Base-by-base conservation (phyloP, 768 basidiomycete genomes). In the Kwoniella botswanensis region DNA sequence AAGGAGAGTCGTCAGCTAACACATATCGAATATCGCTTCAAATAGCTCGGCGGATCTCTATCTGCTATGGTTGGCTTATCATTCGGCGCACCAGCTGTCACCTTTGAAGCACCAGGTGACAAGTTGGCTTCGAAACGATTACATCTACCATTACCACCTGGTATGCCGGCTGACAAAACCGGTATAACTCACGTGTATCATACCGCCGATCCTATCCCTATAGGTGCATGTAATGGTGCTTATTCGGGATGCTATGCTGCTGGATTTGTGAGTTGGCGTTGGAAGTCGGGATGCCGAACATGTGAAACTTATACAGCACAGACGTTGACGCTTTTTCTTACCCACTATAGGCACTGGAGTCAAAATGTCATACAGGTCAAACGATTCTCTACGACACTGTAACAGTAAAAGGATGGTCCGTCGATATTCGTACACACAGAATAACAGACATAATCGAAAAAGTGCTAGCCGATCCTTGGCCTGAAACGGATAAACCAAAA, bases 171-270 rank as follows among this genome's bases (percentile, higher is more conserved):
- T 7, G 78, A 81, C 13, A 81, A 75, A 71, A 79, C 73, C 50
- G 83, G 71, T 43, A 83, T 96, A 53, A 94, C 91, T 0, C 93
- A 98, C 77, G 86, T 98, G 9, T 96, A 92, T 78, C 91, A 98
- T 79, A 98, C 92, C 0, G 95, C 91, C 22, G 96, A 98, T 86
- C 95, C 95, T 0, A 92, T 98, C 44, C 88, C 95, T 3, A 92
- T 92, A 76, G 84, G 84, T 7, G 72, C 75, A 15, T 84, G 84
- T 71, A 84, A 82, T 13, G 82, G 82, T 22, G 67, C 76, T 21
- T 83, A 82, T 64, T 94, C 92, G 0, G 83, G 88, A 0, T 99
- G 96, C 82, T 89, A 90, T 17, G 87, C 92, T 43, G 93, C 86
- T 0, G 95, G 96, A 0, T 95, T 92, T 77, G 96, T 76, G 21